Conservation (phyloP, 2,329 filamentous ascomycete genomes). For the Rhynchosporium agropyri region DNA sequence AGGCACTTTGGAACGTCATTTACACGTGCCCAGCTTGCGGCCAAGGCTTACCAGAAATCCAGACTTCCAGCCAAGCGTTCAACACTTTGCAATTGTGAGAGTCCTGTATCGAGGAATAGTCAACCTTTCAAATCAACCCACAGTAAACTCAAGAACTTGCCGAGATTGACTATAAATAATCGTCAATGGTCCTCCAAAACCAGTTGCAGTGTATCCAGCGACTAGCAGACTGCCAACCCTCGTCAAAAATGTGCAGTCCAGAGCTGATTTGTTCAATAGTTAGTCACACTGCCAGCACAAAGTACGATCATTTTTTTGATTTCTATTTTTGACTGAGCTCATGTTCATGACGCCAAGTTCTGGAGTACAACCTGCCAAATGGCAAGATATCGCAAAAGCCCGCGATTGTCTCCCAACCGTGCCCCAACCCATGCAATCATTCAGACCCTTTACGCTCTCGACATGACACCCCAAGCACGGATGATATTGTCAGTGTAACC, state of each 20-base stretch:
- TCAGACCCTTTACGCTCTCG: constrained; percentile 68
- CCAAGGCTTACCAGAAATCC: constrained; percentile 5
- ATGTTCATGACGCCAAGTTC: constrained; percentile 39
- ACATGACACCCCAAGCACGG: constrained; percentile 97
- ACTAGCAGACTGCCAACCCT: too few species aligned
- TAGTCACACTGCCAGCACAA: constrained; percentile 2
- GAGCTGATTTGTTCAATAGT: neutral
- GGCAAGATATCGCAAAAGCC: constrained; percentile 41
- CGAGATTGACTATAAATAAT: neutral
- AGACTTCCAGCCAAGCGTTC: constrained; percentile 12
- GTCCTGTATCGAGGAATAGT: neutral
- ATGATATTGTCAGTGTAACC: constrained; percentile 99
- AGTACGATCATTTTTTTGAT: constrained; percentile 25
- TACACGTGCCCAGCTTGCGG: constrained; percentile 2
- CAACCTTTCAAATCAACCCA: neutral
- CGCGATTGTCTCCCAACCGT: constrained; percentile 40
- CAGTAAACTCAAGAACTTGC: neutral
- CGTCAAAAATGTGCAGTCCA: neutral
- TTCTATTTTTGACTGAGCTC: constrained; percentile 41
- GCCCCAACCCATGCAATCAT: constrained; percentile 33
- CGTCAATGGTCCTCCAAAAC: too few species aligned
- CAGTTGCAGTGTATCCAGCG: too few species aligned
- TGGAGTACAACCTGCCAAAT: constrained; percentile 42
- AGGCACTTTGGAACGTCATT: neutral
- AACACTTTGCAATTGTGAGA: neutral